A percentile compares a stretch with the other conserved stretches of the same genome.
Conservation (phyloP, 306 rosid genomes). For the Dalbergia cochinchinensis region DNA sequence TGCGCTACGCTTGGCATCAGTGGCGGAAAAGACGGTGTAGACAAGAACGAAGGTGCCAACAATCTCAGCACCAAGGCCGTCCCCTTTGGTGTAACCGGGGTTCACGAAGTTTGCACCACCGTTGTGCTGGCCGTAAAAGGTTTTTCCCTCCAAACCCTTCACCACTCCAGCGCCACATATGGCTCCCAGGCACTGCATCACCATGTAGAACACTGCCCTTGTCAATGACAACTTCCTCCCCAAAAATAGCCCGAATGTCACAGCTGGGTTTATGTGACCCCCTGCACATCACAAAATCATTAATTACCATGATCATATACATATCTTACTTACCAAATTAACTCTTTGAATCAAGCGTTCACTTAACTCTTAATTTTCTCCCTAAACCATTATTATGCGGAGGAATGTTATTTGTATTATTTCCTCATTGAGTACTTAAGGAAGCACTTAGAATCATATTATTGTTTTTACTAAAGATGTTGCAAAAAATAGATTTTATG, state of each 20-base stretch:
- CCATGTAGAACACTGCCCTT: slow-evolving; percentile 79
- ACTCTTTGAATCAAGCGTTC: too few relatives aligned
- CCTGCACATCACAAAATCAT: slow-evolving; percentile 39
- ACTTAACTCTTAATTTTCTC: too few relatives aligned
- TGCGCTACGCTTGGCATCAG: slow-evolving; percentile 94
- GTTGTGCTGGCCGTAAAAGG: background rate
- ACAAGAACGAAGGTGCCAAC: slow-evolving; percentile 60
- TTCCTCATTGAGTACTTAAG: too few relatives aligned
- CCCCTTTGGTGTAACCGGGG: slow-evolving; percentile 89
- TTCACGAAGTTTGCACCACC: slow-evolving; percentile 82
- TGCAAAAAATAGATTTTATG: too few relatives aligned
- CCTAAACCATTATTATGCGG: too few relatives aligned
- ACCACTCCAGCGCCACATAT: slow-evolving; percentile 62
- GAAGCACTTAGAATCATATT: too few relatives aligned
- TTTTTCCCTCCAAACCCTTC: slow-evolving; percentile 57
- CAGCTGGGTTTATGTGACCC: slow-evolving; percentile 61
- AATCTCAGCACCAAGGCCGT: slow-evolving; percentile 64
- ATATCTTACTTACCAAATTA: too few relatives aligned
- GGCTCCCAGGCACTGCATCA: slow-evolving; percentile 89
- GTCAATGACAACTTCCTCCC: slow-evolving; percentile 89
- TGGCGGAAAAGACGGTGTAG: slow-evolving; percentile 84
- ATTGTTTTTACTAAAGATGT: too few relatives aligned
- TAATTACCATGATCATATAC: background rate
- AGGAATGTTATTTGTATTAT: too few relatives aligned
- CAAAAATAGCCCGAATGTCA: slow-evolving; percentile 83